Conservation (phyloP, 1,284 basidiomycete species). For the Naganishia sp. region DNA sequence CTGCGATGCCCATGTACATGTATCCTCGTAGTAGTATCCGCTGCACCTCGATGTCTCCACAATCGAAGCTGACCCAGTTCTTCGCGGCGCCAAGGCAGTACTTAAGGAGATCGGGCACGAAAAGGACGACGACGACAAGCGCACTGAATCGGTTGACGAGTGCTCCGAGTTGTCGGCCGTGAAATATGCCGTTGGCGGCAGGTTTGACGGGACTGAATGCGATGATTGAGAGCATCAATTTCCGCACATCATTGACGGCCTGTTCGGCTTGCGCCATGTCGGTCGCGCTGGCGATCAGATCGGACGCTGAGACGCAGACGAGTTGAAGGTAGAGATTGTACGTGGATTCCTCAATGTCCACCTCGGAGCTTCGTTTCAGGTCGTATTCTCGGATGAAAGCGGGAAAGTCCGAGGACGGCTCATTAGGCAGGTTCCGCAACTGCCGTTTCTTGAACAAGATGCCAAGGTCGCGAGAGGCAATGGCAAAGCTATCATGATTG, state of each 20-base stretch:
- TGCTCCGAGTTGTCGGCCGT: slow-evolving; percentile 67
- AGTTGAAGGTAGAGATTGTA: slow-evolving; percentile 72
- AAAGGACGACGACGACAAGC: slow-evolving; percentile 72
- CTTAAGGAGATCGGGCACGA: slow-evolving; percentile 63
- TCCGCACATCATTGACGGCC: slow-evolving; percentile 62
- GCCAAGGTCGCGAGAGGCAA: slow-evolving; percentile 64
- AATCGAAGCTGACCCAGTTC: slow-evolving; percentile 59
- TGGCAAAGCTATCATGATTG: slow-evolving; percentile 65
- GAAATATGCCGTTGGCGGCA: slow-evolving; percentile 61
- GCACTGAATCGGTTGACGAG: slow-evolving; percentile 83
- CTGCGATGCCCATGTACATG: slow-evolving; percentile 71
- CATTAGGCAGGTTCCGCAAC: slow-evolving; percentile 74
- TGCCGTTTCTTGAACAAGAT: slow-evolving; percentile 78
- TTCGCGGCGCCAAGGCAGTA: slow-evolving; percentile 59
- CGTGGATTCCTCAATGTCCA: slow-evolving; percentile 63
- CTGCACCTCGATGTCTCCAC: slow-evolving; percentile 70
- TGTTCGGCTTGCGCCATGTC: slow-evolving; percentile 50
- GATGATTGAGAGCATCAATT: slow-evolving; percentile 74
- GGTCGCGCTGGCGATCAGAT: slow-evolving; percentile 45
- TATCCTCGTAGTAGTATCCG: slow-evolving; percentile 73
- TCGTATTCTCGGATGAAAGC: slow-evolving; percentile 69
- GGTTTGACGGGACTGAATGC: slow-evolving; percentile 68
- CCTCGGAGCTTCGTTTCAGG: slow-evolving; percentile 61
- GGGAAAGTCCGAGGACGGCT: slow-evolving; percentile 70
- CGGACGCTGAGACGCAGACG: slow-evolving; percentile 53